phyloP scores from a whole-genome alignment of 2,329 filamentous ascomycete species.

The Drechslera avenae region DNA sequence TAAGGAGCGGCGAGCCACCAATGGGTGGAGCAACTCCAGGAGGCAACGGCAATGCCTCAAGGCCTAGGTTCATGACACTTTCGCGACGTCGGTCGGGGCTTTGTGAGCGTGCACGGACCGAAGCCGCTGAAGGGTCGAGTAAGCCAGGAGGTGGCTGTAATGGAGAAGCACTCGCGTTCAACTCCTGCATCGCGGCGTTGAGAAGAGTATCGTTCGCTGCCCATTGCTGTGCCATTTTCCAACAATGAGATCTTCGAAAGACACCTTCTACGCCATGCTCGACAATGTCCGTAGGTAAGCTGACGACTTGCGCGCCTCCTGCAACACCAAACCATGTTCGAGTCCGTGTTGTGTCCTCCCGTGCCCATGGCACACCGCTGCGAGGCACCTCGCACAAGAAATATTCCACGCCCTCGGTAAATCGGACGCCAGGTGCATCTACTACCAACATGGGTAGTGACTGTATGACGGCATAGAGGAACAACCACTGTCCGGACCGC shows the following conservation, averaged over 20 bases:
- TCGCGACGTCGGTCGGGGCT: slow-evolving; percentile 47
- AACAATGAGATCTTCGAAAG: slow-evolving; percentile 72
- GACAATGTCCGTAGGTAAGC: slow-evolving; percentile 66
- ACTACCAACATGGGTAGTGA: slow-evolving; percentile 77
- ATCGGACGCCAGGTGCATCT: slow-evolving; percentile 72
- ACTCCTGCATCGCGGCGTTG: slow-evolving; percentile 43
- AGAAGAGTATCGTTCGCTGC: slow-evolving; percentile 47
- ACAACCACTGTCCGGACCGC: slow-evolving; percentile 79
- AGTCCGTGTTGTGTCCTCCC: slow-evolving; percentile 61
- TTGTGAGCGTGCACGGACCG: slow-evolving; percentile 28
- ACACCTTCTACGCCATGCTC: slow-evolving; percentile 70
- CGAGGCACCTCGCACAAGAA: slow-evolving; percentile 79
- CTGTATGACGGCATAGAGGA: slow-evolving; percentile 78
- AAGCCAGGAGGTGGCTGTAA: slow-evolving; percentile 41
- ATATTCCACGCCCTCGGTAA: slow-evolving; percentile 76
- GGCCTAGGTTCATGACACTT: slow-evolving; percentile 53
- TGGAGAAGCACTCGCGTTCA: slow-evolving; percentile 35
- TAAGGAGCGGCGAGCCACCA: slow-evolving; percentile 25
- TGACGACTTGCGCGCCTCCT: slow-evolving; percentile 66
- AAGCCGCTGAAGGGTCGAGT: slow-evolving; percentile 27
- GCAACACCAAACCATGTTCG: slow-evolving; percentile 77
- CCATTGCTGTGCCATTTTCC: slow-evolving; percentile 68
- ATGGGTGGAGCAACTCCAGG: slow-evolving; percentile 48
- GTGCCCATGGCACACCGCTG: slow-evolving; percentile 74
- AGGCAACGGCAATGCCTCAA: slow-evolving; percentile 55